Evolutionary conservation across 2,329 filamentous ascomycete species (phyloP), one percentile per base, ranked within the genome.

Genomic region (Knufia fluminis): DNA sequence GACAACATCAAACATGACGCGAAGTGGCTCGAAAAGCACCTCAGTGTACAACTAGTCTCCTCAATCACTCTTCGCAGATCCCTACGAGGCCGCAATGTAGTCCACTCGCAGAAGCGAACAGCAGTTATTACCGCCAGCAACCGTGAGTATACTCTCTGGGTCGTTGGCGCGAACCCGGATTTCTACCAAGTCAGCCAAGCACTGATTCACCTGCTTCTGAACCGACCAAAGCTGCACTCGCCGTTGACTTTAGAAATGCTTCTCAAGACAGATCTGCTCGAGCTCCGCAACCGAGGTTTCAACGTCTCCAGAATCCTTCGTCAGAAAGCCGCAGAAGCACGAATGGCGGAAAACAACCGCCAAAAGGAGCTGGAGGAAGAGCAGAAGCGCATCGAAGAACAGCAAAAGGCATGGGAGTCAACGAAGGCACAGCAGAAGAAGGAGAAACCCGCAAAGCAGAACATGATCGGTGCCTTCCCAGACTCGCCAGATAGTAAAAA

Each of bases 231-330:
- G 56, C 86, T 94, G 60, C 86, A 94, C 62, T 89, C 91, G 1
- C 88, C 87, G 48, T 77, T 96, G 49, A 91, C 92, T 48, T 80
- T 98, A 49, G 92, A 97, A 67, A 90, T 88, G 47, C 84, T 98
- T 54, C 71, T 98, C 32, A 91, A 86, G 51, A 82, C 92, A 7
- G 87, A 91, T 58, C 74, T 98, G 20, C 78, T 85, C 41, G 83
- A 90, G 46, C 71, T 98, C 35, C 83, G 87, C 59, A 81, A 82
- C 52, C 87, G 92, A 55, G 92, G 92, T 1, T 97, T 96, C 72
- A 97, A 98, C 58, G 92, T 98, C 33, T 88, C 96, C 61, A 84
- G 92, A 44, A 97, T 98, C 54, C 74, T 98, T 19, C 80, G 87
- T 32, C 84, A 84, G 48, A 94, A 94, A 69, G 88, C 85, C 17